Evolutionary conservation across 352 stramenopile species (phyloP), one percentile per base, ranked within the genome.

Genomic region (Phytophthora hibernalis): DNA sequence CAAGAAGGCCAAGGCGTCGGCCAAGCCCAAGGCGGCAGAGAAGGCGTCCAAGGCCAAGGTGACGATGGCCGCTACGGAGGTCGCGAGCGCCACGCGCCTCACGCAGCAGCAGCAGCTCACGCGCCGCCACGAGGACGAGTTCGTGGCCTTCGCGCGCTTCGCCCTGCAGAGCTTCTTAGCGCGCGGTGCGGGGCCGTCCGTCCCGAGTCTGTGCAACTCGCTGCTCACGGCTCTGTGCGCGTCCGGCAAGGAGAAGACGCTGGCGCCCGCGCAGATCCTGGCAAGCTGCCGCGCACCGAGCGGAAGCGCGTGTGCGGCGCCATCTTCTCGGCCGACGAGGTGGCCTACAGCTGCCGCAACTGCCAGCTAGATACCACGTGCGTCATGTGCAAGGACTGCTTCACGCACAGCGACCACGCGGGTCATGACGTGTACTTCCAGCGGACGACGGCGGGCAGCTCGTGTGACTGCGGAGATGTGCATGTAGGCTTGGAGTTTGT

Each of bases 381-480:
- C 51, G 88, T 95, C 26, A 95, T 91, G 57, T 96, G 89, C 64
- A 90, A 92, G 60, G 83, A 93, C 24, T 96, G 89, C 62, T 96
- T 95, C 61, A 89, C 85, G 43, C 73, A 89, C 31, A 92, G 89
- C 28, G 79, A 95, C 22, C 87, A 95, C 50, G 72, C 74, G 1
- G 89, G 87, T 16, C 89, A 96, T 37, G 87, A 95, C 43, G 89
- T 96, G 16, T 95, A 95, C 37, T 96, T 96, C 55, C 89, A 96
- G 62, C 72, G 89, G 28, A 96, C 89, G 0, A 93, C 89, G 7
- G 89, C 89, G 5, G 89, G 89, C 12, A 95, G 89, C 28, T 96
- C 87, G 0, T 96, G 89, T 64, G 89, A 96, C 44, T 96, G 89
- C 51, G 89, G 89, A 35, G 87, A 96, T 55, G 44, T 83, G 15